Evolutionary conservation across 345 rosid genomes (phyloP).

Genomic region (Chamaenerion angustifolium): DNA sequence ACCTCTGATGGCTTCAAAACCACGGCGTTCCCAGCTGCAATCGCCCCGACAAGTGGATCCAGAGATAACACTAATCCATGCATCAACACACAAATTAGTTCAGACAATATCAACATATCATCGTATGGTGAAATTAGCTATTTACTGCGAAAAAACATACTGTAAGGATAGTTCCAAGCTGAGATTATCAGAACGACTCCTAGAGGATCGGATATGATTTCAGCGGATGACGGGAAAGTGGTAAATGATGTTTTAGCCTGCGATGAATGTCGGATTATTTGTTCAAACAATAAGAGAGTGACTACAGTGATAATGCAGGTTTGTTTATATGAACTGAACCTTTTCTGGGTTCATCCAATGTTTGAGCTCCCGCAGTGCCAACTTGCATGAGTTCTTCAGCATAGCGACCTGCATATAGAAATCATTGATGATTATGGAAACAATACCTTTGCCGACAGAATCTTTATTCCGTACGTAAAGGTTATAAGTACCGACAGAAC

Average conservation of each 20-base stretch:
- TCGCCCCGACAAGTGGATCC: slow-evolving; percentile 85
- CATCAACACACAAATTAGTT: slow-evolving; percentile 7
- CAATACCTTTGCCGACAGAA: too few relatives aligned
- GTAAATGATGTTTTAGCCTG: slow-evolving; percentile 43
- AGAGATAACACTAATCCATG: slow-evolving; percentile 50
- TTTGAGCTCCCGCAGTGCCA: slow-evolving; percentile 56
- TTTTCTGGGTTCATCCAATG: slow-evolving; percentile 67
- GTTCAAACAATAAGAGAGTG: neutral
- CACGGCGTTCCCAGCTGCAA: slow-evolving; percentile 81
- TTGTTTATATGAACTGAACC: slow-evolving; percentile 19
- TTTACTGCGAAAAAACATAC: slow-evolving; percentile 25
- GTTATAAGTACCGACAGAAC: too few relatives aligned
- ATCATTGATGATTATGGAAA: neutral
- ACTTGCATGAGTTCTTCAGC: slow-evolving; percentile 39
- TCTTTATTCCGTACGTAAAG: too few relatives aligned
- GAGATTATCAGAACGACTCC: slow-evolving; percentile 65
- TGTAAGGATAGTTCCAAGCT: slow-evolving; percentile 80
- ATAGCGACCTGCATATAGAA: slow-evolving; percentile 40
- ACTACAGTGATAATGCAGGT: neutral
- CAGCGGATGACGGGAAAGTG: slow-evolving; percentile 50
- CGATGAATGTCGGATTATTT: neutral
- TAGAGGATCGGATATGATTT: slow-evolving; percentile 55
- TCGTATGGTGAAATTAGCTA: too few relatives aligned
- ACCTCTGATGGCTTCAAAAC: slow-evolving; percentile 64
- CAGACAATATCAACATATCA: too few relatives aligned